Conservation (phyloP, 352 stramenopile genomes). For the Phytophthora syringae region DNA sequence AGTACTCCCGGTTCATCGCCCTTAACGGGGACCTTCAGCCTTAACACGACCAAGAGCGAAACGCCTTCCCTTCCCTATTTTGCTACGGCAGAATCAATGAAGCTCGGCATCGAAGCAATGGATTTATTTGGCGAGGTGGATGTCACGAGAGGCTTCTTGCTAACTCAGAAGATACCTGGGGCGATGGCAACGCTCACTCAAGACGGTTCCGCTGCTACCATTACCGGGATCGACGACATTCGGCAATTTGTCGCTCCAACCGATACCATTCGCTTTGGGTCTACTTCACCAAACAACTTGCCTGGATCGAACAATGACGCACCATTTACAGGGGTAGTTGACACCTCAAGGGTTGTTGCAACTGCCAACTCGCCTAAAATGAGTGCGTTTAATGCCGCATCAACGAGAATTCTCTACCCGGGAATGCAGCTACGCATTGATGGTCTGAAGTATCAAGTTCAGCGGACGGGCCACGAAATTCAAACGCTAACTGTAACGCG, state of each 20-base stretch:
- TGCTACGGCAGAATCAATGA: slow-evolving; percentile 61
- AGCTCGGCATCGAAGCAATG: slow-evolving; percentile 82
- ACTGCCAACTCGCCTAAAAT: slow-evolving; percentile 58
- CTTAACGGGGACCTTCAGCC: slow-evolving; percentile 56
- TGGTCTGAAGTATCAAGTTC: slow-evolving; percentile 85
- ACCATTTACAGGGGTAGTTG: slow-evolving; percentile 51
- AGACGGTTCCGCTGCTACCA: slow-evolving; percentile 53
- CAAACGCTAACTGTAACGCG: slow-evolving; percentile 70
- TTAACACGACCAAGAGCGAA: slow-evolving; percentile 45
- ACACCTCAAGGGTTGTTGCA: slow-evolving; percentile 60
- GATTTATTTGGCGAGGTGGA: slow-evolving; percentile 79
- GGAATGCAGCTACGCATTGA: slow-evolving; percentile 90
- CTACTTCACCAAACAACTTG: slow-evolving; percentile 44
- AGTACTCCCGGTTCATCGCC: slow-evolving; percentile 56
- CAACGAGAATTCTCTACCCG: slow-evolving; percentile 71
- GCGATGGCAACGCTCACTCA: slow-evolving; percentile 59
- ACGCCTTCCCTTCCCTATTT: slow-evolving; percentile 67
- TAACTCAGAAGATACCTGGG: slow-evolving; percentile 64
- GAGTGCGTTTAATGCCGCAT: slow-evolving; percentile 16
- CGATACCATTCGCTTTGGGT: slow-evolving; percentile 73
- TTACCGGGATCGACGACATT: slow-evolving; percentile 65
- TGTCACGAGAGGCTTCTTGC: slow-evolving; percentile 53
- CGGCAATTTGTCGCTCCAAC: slow-evolving; percentile 65
- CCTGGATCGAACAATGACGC: slow-evolving; percentile 71
- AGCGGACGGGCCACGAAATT: slow-evolving; percentile 91